phyloP scores from a whole-genome alignment of 2,329 filamentous ascomycete species.

The Phoma herbarum region DNA sequence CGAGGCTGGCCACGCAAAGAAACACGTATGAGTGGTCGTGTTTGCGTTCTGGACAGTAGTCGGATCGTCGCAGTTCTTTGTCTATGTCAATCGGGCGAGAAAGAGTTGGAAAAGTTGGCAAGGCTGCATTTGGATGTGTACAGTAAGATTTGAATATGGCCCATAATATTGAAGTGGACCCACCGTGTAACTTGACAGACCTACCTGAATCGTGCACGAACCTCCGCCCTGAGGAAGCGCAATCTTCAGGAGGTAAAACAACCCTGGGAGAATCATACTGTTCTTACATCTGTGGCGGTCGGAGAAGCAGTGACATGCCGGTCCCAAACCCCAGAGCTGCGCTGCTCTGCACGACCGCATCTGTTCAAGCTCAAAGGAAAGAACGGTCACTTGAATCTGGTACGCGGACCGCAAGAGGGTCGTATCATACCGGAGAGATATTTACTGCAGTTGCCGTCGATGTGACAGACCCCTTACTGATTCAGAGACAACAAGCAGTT shows the following conservation, averaged over 20 bases:
- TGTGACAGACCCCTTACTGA: background rate
- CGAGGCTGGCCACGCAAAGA: conserved; percentile 12
- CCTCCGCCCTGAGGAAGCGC: background rate
- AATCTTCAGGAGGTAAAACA: background rate
- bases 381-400: background rate
- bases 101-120: conserved; percentile 1
- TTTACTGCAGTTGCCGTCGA: background rate
- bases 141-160: conserved; percentile 11
- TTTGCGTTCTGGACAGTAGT: background rate
- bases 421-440: conserved; percentile 3
- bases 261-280: background rate
- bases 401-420: conserved; percentile 3
- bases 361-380: background rate
- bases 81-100: conserved; percentile 5
- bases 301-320: background rate
- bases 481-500: background rate
- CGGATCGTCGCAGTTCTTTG: conserved; percentile 6
- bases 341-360: conserved; percentile 1
- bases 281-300: background rate
- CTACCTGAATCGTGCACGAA: conserved; percentile 17
- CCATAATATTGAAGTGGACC: conserved; percentile 8
- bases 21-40: background rate
- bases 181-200: conserved; percentile 10
- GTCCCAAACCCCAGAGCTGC: background rate
- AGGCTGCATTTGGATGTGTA: conserved; percentile 11